Evolutionary conservation across 108 stramenopile species (phyloP).

Genomic region (Mayamaea pseudoterrestris): DNA sequence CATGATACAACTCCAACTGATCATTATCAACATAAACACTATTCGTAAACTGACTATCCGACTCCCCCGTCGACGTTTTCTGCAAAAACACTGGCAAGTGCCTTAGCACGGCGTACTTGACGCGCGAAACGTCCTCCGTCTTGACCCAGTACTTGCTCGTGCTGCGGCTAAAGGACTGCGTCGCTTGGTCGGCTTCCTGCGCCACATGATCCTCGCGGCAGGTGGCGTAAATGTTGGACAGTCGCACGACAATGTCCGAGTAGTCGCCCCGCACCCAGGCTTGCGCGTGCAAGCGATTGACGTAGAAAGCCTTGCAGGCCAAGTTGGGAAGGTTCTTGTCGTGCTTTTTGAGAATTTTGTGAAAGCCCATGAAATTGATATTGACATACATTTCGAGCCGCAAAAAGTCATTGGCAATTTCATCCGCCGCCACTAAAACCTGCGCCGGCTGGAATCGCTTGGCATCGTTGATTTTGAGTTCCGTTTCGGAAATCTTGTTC

Average conservation of each 20-base stretch:
- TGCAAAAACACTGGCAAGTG: constrained; percentile 94
- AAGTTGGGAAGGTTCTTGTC: constrained; percentile 81
- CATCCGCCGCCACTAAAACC: constrained; percentile 34
- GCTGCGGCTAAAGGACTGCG: constrained; percentile 76
- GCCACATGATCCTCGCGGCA: constrained; percentile 73
- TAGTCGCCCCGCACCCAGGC: constrained; percentile 95
- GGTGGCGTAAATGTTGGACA: constrained; percentile 66
- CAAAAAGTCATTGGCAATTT: constrained; percentile 65
- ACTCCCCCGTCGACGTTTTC: constrained; percentile 81
- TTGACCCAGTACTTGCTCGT: constrained; percentile 98
- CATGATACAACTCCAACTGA: constrained; percentile 89
- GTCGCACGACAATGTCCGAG: constrained; percentile 82
- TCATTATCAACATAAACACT: constrained; percentile 87
- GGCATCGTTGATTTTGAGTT: constrained; percentile 13
- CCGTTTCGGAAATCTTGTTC: constrained; percentile 28
- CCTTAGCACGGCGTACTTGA: constrained; percentile 85
- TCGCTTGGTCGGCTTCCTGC: constrained; percentile 53
- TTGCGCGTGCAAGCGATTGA: constrained; percentile 90
- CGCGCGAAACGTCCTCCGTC: constrained; percentile 85
- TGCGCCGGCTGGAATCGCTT: background rate
- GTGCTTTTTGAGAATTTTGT: constrained; percentile 98
- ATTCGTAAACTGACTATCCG: constrained; percentile 91
- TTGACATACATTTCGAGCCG: constrained; percentile 94
- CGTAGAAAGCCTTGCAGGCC: constrained; percentile 86
- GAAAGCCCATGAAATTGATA: constrained; percentile 94